Evolutionary conservation across 306 rosid genomes (phyloP).

Genomic region (Trifolium repens): DNA sequence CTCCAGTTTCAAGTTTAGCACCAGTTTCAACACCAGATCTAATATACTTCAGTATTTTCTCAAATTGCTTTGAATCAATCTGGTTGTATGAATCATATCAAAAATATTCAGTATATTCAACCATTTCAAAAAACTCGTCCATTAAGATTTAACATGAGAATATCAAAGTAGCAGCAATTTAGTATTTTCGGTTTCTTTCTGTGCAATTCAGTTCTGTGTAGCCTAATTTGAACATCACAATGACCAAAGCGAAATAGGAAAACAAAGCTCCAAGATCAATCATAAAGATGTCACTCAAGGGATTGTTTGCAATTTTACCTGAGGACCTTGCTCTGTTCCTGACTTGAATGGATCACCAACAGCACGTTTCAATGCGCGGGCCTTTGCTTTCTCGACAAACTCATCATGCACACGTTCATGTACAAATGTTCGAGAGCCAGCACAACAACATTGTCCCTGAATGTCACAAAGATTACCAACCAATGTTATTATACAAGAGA

Average conservation of each 20-base stretch:
- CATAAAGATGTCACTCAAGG: not conserved
- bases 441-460: slow-evolving; percentile 97
- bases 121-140: slow-evolving; percentile 1
- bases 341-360: slow-evolving; percentile 91
- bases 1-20: slow-evolving; percentile 88
- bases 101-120: slow-evolving; percentile 31
- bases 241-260: not conserved
- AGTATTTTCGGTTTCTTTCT: slow-evolving; percentile 32
- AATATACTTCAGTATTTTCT: slow-evolving; percentile 76
- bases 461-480: slow-evolving; percentile 35
- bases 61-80: slow-evolving; percentile 79
- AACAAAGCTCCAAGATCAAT: slow-evolving; percentile 7
- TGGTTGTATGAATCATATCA: slow-evolving; percentile 40
- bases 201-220: slow-evolving; percentile 7
- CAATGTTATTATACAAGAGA: slow-evolving; percentile 27
- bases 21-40: slow-evolving; percentile 74
- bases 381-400: slow-evolving; percentile 82
- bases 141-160: slow-evolving; percentile 8
- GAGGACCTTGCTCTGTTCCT: slow-evolving; percentile 97
- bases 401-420: slow-evolving; percentile 82
- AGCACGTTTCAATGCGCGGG: slow-evolving; percentile 71
- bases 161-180: slow-evolving; percentile 21
- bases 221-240: slow-evolving; percentile 4
- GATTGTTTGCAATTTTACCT: slow-evolving; percentile 57
- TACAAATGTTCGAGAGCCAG: slow-evolving; percentile 92